Evolutionary conservation across 345 rosid species (phyloP), one percentile per base, ranked within the genome.

Genomic region (Camelina sativa): DNA sequence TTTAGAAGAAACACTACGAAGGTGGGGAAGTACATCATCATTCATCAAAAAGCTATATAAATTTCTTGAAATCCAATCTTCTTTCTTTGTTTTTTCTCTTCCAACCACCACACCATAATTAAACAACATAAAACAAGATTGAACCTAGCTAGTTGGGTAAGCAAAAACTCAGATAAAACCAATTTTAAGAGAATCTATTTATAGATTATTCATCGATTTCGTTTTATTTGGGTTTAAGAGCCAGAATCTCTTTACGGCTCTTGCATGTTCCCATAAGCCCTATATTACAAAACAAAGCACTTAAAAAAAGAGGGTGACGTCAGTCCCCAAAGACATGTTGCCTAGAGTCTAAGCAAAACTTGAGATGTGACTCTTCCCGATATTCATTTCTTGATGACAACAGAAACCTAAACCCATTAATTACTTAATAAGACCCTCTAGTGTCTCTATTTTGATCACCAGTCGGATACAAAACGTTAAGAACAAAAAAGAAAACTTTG

Each of bases 51-150:
- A 64, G 60, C 35, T 47, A 76, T 61, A 69, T 56, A 48, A 40
- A 56, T 56, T 17, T 55, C 67, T 69, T 70, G 37, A 57, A 23
- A 64, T 20, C 59, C 51, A 66, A 60, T 72, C 50, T 13, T 65
- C 50, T 20, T 19, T n/a, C 67, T 43, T 37, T 37, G 10, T 16
- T 48, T 60, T 57, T 15, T 19, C 56, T 51, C 73, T 58, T 57
- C 34, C 81, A 78, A 78, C 81, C 54, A 72, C 77, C 74, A 78
- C 59, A 78, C 77, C 77, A 78, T 61, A 78, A 60, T 66, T 59
- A 72, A 72, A 66, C 54, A 32, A 72, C 69, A 67, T 66, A 67
- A 61, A 72, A 72, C 69, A 66, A 72, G 37, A 66, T 34, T 40
- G 73, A 60, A 52, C 68, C 22, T 72, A 66, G 72, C 32, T 72